Evolutionary conservation across 352 stramenopile species (phyloP), one percentile per base, ranked within the genome.

Genomic region (Pelagophyceae sp.): DNA sequence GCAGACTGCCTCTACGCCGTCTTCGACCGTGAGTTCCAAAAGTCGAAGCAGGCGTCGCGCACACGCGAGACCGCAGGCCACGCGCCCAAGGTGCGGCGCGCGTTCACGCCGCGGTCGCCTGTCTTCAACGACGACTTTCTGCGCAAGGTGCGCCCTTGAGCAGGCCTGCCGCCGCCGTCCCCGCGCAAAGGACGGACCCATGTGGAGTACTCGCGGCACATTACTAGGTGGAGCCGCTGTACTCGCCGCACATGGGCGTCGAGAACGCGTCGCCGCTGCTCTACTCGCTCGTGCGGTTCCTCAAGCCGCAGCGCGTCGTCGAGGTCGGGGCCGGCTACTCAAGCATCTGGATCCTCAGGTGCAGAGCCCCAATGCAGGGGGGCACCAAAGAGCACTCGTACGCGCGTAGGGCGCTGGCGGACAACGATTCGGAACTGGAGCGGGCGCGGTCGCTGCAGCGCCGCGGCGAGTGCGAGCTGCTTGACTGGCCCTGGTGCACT

Each of bases 281-380:
- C 0, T 88, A 90, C 72, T 83, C 76, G 3, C 84, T 87, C 23
- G 51, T 89, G 0, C 74, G 86, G 51, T 88, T 90, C 63, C 82
- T 82, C 0, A 90, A 90, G 72, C 65, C 76, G 45, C 76, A 80
- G 69, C 77, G 71, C 31, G 78, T 90, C 37, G 82, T 88, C 33
- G 86, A 90, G 82, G 81, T 90, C 72, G 86, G 86, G 20, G 86
- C 85, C 19, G 86, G 86, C 0, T 90, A 88, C 65, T 89, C 86
- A 29, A 86, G 78, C 33, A 63, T 89, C 51, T 89, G 80, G 76
- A 81, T 90, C 33, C 76, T 90, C 11, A 83, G n/a, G n/a, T n/a
- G n/a, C n/a, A n/a, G n/a, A n/a, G n/a, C n/a, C n/a, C n/a, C n/a
- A n/a, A n/a, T n/a, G n/a, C n/a, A n/a, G n/a, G n/a, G n/a, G n/a